A percentile compares a stretch with the other conserved stretches of the same genome.
phyloP scores from a whole-genome alignment of 2,329 filamentous ascomycete species.

The Cercospora sp. region DNA sequence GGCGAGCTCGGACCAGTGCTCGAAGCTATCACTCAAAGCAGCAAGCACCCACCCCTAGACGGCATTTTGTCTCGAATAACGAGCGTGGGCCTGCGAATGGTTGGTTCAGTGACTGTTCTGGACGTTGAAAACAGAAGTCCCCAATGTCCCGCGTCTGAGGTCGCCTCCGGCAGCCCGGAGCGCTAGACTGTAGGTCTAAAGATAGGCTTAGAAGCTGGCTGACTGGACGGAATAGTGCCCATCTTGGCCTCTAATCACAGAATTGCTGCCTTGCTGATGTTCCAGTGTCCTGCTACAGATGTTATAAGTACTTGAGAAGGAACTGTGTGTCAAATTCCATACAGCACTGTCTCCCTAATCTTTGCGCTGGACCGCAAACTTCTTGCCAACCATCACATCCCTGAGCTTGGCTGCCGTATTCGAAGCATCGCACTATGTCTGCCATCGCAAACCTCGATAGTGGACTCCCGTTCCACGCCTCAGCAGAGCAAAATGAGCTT shows the following conservation, averaged over 20 bases:
- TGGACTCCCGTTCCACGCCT: background rate
- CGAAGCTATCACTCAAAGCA: background rate
- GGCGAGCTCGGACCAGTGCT: background rate
- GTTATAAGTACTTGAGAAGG: background rate
- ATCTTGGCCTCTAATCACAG: background rate
- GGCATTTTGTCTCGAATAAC: background rate
- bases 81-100: background rate
- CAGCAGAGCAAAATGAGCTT: background rate
- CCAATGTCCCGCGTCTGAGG: background rate
- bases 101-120: background rate
- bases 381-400: background rate
- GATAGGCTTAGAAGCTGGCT: background rate
- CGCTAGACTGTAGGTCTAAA: background rate
- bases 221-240: background rate
- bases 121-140: background rate
- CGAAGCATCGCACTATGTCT: background rate
- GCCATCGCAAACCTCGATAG: background rate
- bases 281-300: background rate
- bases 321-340: background rate
- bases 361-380: background rate
- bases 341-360: background rate
- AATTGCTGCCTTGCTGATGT: background rate
- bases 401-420: background rate
- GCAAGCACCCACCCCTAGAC: background rate
- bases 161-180: background rate